Conservation (phyloP, 177 flowering plant species). For the Vitis hybrid region DNA sequence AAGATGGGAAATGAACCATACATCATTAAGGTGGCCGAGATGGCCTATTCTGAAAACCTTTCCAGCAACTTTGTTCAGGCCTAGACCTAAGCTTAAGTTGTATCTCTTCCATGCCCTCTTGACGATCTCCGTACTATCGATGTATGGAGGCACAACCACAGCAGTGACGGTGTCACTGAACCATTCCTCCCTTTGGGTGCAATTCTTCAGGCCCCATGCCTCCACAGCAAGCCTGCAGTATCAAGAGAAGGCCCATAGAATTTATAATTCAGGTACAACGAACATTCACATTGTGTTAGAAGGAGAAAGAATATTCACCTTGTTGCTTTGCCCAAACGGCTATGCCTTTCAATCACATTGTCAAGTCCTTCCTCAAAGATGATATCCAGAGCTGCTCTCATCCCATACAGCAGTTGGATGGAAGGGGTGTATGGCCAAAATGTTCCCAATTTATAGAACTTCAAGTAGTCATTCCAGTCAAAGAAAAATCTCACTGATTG, state of each 20-base stretch:
- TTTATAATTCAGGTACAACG: background rate
- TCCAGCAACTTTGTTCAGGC: constrained; percentile 94
- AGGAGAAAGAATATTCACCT: constrained; percentile 43
- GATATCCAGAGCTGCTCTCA: constrained; percentile 89
- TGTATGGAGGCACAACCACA: constrained; percentile 78
- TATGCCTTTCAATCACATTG: constrained; percentile 85
- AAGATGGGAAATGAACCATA: constrained; percentile 18
- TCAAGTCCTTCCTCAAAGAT: constrained; percentile 96
- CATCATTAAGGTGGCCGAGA: constrained; percentile 93
- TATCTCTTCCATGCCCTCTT: constrained; percentile 88
- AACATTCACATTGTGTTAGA: background rate
- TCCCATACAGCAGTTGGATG: constrained; percentile 86
- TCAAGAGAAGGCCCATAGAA: background rate
- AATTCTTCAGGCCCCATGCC: constrained; percentile 98
- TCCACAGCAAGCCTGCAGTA: constrained; percentile 82
- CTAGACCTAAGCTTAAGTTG: constrained; percentile 91
- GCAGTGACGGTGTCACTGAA: constrained; percentile 96
- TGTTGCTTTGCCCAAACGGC: constrained; percentile 83
- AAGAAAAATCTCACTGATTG: constrained; percentile 92
- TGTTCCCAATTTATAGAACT: constrained; percentile 86
- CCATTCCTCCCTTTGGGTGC: constrained; percentile 94
- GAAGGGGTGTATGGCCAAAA: constrained; percentile 99
- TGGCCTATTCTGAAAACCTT: constrained; percentile 99
- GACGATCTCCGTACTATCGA: constrained; percentile 82
- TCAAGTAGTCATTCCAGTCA: constrained; percentile 93